phyloP scores from a whole-genome alignment of 2,329 filamentous ascomycete genomes.

The Ceratocystis smalleyi region DNA sequence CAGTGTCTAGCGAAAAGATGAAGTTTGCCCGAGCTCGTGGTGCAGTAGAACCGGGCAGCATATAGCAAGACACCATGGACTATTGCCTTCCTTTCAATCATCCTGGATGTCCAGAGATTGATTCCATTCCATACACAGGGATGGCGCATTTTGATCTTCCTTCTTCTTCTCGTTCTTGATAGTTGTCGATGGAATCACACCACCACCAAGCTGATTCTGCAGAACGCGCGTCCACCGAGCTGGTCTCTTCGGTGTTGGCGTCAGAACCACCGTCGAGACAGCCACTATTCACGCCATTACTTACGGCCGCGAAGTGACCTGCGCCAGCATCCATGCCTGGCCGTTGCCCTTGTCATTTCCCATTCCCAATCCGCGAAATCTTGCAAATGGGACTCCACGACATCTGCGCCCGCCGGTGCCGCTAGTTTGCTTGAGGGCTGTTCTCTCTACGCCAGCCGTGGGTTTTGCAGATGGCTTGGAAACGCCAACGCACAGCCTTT shows the following conservation, averaged over 20 bases:
- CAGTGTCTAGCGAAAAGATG: no score
- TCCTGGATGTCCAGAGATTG: not conserved
- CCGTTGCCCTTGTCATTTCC: not conserved
- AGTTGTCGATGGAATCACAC: not conserved
- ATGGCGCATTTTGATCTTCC: not conserved
- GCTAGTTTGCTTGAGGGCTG: slow-evolving; percentile 18
- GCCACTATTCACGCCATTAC: not conserved
- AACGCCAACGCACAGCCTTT: slow-evolving; percentile 29
- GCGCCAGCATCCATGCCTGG: not conserved
- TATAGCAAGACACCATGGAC: not conserved
- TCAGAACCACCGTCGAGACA: no score
- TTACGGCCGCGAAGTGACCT: not conserved
- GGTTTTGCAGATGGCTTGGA: slow-evolving; percentile 28
- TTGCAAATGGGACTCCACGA: not conserved
- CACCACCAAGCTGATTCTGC: not conserved
- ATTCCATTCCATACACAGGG: not conserved
- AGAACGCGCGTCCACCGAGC: not conserved
- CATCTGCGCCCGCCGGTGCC: not conserved
- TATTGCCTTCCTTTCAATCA: not conserved
- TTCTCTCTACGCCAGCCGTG: slow-evolving; percentile 27
- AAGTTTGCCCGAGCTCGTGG: no score
- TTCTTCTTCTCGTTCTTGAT: not conserved
- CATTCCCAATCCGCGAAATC: not conserved
- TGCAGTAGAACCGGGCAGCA: no score
- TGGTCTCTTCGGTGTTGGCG: no score